Evolutionary conservation across 106 monocot species (phyloP).

Genomic region (Gastrodia elata): DNA sequence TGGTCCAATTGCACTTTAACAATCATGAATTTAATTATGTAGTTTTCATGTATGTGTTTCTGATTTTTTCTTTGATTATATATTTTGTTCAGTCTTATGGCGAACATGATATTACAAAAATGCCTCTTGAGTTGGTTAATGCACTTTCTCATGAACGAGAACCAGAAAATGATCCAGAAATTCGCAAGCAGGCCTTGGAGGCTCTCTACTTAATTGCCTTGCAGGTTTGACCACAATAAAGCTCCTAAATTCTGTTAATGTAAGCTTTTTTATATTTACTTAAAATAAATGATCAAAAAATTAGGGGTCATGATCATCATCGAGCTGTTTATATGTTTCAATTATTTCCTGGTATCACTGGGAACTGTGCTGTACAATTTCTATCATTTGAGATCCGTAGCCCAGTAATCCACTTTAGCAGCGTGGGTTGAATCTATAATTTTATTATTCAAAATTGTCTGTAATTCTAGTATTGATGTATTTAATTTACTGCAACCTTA

Average conservation of each 20-base stretch:
- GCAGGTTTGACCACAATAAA: conserved; percentile 33
- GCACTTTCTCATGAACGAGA: conserved; percentile 85
- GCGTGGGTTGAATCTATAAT: not conserved
- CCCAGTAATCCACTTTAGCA: no score
- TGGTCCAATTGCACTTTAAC: no score
- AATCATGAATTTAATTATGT: not conserved
- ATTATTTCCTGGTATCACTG: no score
- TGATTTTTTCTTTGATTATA: conserved; percentile 7
- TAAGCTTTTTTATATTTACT: not conserved
- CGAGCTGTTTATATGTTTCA: not conserved
- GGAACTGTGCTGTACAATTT: no score
- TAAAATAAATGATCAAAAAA: not conserved
- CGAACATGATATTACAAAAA: conserved; percentile 72
- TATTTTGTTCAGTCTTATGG: conserved; percentile 53
- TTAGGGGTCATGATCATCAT: not conserved
- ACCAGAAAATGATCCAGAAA: conserved; percentile 72
- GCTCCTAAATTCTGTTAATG: not conserved
- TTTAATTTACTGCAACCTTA: no score
- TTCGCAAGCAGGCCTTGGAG: conserved; percentile 81
- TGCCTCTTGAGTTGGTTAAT: conserved; percentile 83
- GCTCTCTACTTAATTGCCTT: conserved; percentile 79
- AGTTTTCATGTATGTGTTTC: not conserved
- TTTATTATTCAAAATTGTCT: no score
- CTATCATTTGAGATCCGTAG: no score
- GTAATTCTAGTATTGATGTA: no score